Percentiles rank a stretch among this genome's conserved stretches.
Evolutionary conservation across 371 early-diverging fungal species (phyloP).

Genomic region (Syncephalis fuscata): DNA sequence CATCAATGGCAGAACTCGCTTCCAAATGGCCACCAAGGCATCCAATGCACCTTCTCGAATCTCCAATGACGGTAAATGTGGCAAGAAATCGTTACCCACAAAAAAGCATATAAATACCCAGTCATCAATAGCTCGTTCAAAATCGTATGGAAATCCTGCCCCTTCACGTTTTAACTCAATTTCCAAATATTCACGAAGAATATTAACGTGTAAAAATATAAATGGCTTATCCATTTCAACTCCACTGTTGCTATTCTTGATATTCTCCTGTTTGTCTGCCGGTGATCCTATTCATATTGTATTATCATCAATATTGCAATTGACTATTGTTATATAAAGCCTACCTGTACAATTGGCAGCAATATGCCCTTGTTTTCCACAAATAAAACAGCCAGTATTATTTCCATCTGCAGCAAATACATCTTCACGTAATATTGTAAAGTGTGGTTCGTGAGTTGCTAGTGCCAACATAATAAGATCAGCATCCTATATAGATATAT

Average conservation of each 20-base stretch:
- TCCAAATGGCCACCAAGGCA: constrained; percentile 75
- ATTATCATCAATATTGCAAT: constrained; percentile 1
- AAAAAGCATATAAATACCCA: constrained; percentile 99
- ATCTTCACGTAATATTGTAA: constrained; percentile 95
- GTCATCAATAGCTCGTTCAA: constrained; percentile 94
- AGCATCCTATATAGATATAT: constrained; percentile 59
- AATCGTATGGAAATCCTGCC: constrained; percentile 51
- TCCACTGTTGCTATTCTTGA: constrained; percentile 27
- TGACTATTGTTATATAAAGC: neutral
- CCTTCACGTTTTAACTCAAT: constrained; percentile 55
- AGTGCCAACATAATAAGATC: constrained; percentile 98
- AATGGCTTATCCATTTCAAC: constrained; percentile 50
- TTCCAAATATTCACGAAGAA: constrained; percentile 87
- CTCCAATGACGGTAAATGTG: constrained; percentile 94
- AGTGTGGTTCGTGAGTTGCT: constrained; percentile 95
- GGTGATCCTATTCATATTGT: constrained; percentile 18
- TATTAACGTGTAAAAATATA: constrained; percentile 72
- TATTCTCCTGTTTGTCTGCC: constrained; percentile 37
- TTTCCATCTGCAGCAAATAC: constrained; percentile 52
- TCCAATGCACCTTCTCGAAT: constrained; percentile 96
- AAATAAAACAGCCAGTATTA: constrained; percentile 54
- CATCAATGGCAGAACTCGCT: constrained; percentile 42
- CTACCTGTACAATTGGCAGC: constrained; percentile 60
- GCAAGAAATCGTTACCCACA: constrained; percentile 99
- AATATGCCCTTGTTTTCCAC: constrained; percentile 71